These are phyloP conservation scores for Cryphonectria japonica DNA, from an alignment of 2,329 filamentous ascomycete genomes.

Conservation along the genomic window DNA sequence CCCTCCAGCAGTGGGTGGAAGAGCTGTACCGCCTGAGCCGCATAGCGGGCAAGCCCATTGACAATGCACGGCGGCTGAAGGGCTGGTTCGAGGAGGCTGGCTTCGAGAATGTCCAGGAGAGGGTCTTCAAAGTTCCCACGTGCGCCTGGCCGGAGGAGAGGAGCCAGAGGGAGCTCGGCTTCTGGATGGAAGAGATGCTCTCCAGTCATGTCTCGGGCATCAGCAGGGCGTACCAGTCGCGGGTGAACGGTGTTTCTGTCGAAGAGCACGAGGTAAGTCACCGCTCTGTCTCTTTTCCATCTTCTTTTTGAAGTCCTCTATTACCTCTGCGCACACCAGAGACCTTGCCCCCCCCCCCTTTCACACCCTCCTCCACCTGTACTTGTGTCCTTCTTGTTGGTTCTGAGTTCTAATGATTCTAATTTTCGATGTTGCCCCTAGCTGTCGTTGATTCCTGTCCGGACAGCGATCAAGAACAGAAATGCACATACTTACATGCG, in stretches of 20 bases:
- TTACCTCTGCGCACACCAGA: too few species aligned
- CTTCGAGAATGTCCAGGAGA: constrained; percentile 59
- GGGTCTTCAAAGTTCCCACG: constrained; percentile 57
- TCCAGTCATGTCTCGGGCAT: constrained; percentile 4
- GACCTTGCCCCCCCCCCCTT: too few species aligned
- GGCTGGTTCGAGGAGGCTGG: constrained; percentile 51
- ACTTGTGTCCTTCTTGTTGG: neutral
- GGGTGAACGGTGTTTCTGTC: constrained; percentile 17
- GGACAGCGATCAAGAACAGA: constrained; percentile 50
- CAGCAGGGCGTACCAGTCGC: constrained; percentile 22
- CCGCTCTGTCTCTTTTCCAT: neutral
- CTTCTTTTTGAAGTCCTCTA: too few species aligned
- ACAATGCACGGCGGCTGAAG: constrained; percentile 41
- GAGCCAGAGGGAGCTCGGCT: constrained; percentile 47
- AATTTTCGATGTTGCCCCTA: neutral
- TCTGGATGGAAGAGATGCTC: constrained; percentile 34
- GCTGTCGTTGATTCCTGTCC: constrained; percentile 50
- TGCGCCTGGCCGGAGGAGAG: constrained; percentile 57
- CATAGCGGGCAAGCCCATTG: constrained; percentile 43
- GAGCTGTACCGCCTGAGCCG: constrained; percentile 46
- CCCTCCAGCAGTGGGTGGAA: constrained; percentile 45
- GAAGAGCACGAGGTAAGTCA: constrained; percentile 29
- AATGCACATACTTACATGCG: constrained; percentile 54
- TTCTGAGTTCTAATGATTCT: neutral
- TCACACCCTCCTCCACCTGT: too few species aligned